Evolutionary conservation across 106 monocot species (phyloP).

Genomic region (Dioscorea alata): DNA sequence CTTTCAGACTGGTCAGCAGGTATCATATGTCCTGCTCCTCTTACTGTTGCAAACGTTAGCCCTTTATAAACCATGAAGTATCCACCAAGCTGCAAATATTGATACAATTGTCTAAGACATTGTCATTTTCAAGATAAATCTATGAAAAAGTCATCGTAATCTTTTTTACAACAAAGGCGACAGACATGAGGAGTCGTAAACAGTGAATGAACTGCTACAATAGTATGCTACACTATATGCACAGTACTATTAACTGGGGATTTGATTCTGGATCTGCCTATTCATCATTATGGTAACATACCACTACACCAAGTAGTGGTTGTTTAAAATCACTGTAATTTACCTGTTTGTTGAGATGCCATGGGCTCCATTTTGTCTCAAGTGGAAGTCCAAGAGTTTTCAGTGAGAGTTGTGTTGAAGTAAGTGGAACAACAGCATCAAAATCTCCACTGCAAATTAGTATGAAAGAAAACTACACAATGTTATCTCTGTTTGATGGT

Average conservation of each 20-base stretch:
- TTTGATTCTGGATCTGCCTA: too few relatives aligned
- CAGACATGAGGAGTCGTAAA: too few relatives aligned
- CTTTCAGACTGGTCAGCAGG: constrained; percentile 25
- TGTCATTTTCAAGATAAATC: neutral
- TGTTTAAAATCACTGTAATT: too few relatives aligned
- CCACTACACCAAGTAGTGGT: too few relatives aligned
- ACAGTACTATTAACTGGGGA: too few relatives aligned
- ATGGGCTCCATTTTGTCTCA: constrained; percentile 16
- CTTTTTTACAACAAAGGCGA: too few relatives aligned
- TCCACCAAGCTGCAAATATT: constrained; percentile 21
- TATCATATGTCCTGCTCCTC: constrained; percentile 30
- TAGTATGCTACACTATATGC: too few relatives aligned
- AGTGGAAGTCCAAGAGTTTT: constrained; percentile 7
- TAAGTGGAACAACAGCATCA: constrained; percentile 11
- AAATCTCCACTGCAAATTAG: constrained; percentile 16
- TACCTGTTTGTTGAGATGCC: constrained; percentile 8
- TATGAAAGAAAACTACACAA: neutral
- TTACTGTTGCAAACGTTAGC: constrained; percentile 22
- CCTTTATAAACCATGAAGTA: constrained; percentile 23
- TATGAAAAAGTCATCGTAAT: neutral
- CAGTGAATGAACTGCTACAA: too few relatives aligned
- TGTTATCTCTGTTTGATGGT: too few relatives aligned
- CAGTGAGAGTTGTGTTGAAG: constrained; percentile 8
- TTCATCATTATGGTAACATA: too few relatives aligned
- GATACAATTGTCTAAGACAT: neutral